Evolutionary conservation across 805 yeast genomes (phyloP), one percentile per base, ranked within the genome.

Genomic region (Sporopachydermia quercuum): DNA sequence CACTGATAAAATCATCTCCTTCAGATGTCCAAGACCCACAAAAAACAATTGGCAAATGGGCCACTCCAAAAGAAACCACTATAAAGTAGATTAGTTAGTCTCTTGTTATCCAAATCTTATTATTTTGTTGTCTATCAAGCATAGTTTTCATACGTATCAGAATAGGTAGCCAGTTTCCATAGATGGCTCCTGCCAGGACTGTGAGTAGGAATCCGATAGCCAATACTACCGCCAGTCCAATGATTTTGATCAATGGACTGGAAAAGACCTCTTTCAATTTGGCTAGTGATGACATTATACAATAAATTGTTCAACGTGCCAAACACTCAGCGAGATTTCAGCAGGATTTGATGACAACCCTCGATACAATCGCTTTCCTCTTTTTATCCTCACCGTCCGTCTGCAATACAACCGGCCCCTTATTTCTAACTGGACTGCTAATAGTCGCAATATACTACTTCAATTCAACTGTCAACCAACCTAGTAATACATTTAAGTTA

Each of bases 171-270:
- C 96, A 91, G 57, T 85, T 86, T 37, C 83, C 81, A 62, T 74
- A 84, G 8, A 91, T 66, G 2, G 91, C 89, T 39, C 94, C 86
- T 37, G 95, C 85, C 23, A 91, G 65, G 17, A 89, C 82, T 36
- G 87, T 85, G 46, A 91, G 65, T 27, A 91, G 71, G 51, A 89
- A 89, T 4, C 98, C 98, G 47, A 85, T 69, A 1, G 97, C 91
- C 19, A 89, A 68, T 37, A 87, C 76, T 34, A 77, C 67, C 13
- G 91, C 73, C 15, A 84, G 72, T 13, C 79, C 78, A 35, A 84
- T 79, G 50, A 85, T 80, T 52, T 76, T 78, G 42, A 83, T 79
- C 45, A 85, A 61, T 27, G 94, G 93, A 45, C 78, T 70, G 18
- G 16, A 15, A 43, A 45, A 18, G 23, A 13, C 11, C 4, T 15